These are phyloP conservation scores for Pichia eremophila DNA, from an alignment of 805 yeast genomes.

Conservation along the genomic window DNA sequence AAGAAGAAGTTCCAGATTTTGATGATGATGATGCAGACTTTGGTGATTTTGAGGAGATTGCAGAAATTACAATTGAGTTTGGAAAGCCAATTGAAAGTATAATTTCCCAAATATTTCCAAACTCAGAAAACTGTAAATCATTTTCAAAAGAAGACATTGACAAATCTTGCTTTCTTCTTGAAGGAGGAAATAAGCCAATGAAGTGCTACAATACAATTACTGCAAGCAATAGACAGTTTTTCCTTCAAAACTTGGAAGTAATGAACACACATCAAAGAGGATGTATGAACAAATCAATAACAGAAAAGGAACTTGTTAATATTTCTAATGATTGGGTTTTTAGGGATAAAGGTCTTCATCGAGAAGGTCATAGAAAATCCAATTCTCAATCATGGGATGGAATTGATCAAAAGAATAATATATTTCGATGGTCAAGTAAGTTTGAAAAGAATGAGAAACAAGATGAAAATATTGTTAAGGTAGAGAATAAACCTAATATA, in stretches of 20 bases:
- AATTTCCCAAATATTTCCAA: constrained; percentile 1
- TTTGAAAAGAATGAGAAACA: not conserved
- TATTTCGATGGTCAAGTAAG: constrained; percentile 13
- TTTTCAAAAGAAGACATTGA: not conserved
- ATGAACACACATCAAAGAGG: constrained; percentile 17
- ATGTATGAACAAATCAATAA: constrained; percentile 10
- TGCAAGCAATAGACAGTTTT: constrained; percentile 4
- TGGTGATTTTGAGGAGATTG: constrained; percentile 18
- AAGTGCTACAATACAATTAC: constrained; percentile 10
- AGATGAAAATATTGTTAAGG: not conserved
- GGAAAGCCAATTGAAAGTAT: constrained; percentile 5
- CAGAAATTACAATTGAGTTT: not conserved
- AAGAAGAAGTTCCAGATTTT: constrained; percentile 9
- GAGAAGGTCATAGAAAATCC: not conserved
- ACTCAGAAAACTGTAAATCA: not conserved
- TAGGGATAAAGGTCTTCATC: constrained; percentile 18
- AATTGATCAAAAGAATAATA: constrained; percentile 1
- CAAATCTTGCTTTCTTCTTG: not conserved
- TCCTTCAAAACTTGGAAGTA: constrained; percentile 3
- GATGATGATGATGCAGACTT: constrained; percentile 11
- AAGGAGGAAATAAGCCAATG: constrained; percentile 2
- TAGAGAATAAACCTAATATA: not conserved
- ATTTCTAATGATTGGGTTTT: constrained; percentile 19
- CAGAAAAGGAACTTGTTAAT: constrained; percentile 7
- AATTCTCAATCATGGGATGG: not conserved